Evolutionary conservation across 495 filamentous ascomycete genomes (phyloP).

Genomic region (Podospora tetraspora): DNA sequence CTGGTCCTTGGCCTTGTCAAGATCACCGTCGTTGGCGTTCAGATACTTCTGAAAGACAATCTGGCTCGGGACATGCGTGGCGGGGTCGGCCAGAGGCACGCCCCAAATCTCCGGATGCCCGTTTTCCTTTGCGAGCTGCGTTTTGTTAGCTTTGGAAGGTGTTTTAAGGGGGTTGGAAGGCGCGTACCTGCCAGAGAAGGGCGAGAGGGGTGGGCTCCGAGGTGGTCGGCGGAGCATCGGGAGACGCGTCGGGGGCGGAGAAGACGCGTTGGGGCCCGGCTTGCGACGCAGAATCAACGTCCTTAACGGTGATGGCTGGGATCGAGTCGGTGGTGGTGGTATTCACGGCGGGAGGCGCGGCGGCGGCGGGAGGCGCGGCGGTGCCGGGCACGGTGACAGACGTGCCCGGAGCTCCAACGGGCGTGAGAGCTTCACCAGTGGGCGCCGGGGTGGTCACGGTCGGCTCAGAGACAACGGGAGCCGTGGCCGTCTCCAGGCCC

Average conservation of each 20-base stretch:
- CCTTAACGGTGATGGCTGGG: not conserved
- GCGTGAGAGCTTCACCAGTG: not conserved
- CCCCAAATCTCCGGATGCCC: slow-evolving; percentile 74
- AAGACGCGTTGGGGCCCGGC: not conserved
- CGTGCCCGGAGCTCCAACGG: not conserved
- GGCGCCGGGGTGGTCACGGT: not conserved
- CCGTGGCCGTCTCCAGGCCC: not conserved
- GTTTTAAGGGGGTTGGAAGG: not conserved
- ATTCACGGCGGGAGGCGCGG: not conserved
- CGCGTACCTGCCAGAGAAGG: not conserved
- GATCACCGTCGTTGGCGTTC: slow-evolving; percentile 74
- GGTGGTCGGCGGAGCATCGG: not conserved
- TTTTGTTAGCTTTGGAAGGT: not conserved
- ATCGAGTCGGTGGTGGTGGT: not conserved
- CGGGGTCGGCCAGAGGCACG: slow-evolving; percentile 51
- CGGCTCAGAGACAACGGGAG: not conserved
- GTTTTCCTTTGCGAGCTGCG: slow-evolving; percentile 15
- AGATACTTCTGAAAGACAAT: slow-evolving; percentile 88
- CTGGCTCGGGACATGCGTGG: slow-evolving; percentile 60
- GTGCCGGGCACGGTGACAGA: not conserved
- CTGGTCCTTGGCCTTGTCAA: slow-evolving; percentile 66
- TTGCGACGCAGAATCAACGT: not conserved
- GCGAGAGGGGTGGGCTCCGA: not conserved
- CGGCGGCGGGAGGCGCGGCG: no score
- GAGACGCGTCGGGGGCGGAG: not conserved